These are phyloP conservation scores for Cercospora sojina DNA, from an alignment of 2,329 filamentous ascomycete species.

Conservation along the genomic window DNA sequence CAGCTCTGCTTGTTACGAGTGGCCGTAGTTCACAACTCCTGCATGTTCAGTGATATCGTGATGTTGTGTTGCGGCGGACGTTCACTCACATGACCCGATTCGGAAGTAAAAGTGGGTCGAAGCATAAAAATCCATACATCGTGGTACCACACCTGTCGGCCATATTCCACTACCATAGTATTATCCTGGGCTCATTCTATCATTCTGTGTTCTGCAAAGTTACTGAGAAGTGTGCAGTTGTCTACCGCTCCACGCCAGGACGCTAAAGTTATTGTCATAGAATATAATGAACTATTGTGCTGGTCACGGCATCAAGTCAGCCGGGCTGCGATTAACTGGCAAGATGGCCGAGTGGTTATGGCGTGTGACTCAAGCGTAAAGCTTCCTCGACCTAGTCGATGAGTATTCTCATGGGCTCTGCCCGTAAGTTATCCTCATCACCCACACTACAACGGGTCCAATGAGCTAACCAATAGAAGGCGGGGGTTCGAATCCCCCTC, in stretches of 20 bases:
- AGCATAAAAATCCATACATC: too few relatives aligned
- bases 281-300: too few relatives aligned
- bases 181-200: too few relatives aligned
- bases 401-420: constrained; percentile 38
- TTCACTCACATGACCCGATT: background rate
- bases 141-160: too few relatives aligned
- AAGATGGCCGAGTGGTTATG: background rate
- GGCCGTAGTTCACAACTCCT: background rate
- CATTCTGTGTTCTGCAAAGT: too few relatives aligned
- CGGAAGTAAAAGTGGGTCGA: background rate
- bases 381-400: constrained; percentile 27
- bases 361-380: constrained; percentile 36
- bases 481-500: constrained; percentile 37
- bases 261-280: too few relatives aligned
- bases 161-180: too few relatives aligned
- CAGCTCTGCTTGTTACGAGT: background rate
- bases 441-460: too few relatives aligned
- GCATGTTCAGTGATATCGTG: background rate
- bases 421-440: constrained; percentile 13
- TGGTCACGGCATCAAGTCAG: too few relatives aligned
- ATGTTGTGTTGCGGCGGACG: background rate
- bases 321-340: too few relatives aligned
- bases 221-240: too few relatives aligned
- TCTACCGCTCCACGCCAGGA: too few relatives aligned
- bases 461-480: background rate